phyloP scores from a whole-genome alignment of 2,329 filamentous ascomycete genomes.

The Coleophoma cylindrospora region DNA sequence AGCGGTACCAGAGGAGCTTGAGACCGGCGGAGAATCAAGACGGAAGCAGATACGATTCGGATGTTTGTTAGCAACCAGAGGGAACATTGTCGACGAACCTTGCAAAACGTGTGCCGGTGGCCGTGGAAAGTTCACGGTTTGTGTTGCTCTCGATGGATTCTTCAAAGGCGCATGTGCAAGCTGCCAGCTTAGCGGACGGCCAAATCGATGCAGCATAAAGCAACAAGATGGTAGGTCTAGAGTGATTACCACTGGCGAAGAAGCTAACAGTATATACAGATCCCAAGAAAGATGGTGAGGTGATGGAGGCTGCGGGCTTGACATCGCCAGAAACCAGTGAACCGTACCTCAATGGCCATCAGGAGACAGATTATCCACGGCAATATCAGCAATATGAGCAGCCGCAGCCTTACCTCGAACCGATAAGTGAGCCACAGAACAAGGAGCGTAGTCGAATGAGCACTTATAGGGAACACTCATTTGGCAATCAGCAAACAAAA shows the following conservation, averaged over 20 bases:
- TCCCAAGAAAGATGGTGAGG: not conserved
- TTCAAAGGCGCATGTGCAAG: constrained; percentile 28
- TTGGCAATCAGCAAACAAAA: constrained; percentile 12
- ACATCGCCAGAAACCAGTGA: not conserved
- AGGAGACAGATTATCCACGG: too few species aligned
- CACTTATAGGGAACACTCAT: not conserved
- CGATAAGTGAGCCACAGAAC: not conserved
- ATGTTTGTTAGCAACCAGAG: constrained; percentile 24
- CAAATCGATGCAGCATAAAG: constrained; percentile 26
- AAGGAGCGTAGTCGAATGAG: not conserved
- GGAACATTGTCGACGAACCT: constrained; percentile 17
- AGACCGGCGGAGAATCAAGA: constrained; percentile 25
- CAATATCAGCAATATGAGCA: too few species aligned
- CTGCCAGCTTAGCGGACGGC: constrained; percentile 25
- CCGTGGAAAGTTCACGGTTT: constrained; percentile 24
- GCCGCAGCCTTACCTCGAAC: not conserved
- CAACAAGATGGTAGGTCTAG: constrained; percentile 22
- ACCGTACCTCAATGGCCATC: not conserved
- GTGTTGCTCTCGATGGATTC: constrained; percentile 25
- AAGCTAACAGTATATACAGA: not conserved
- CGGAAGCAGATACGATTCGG: constrained; percentile 27
- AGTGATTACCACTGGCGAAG: not conserved
- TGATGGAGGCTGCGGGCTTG: not conserved
- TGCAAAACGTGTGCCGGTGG: constrained; percentile 25
- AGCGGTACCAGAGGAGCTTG: constrained; percentile 22